Base-by-base conservation (phyloP, 768 basidiomycete genomes). In the Termitomyces bulborhizus region DNA sequence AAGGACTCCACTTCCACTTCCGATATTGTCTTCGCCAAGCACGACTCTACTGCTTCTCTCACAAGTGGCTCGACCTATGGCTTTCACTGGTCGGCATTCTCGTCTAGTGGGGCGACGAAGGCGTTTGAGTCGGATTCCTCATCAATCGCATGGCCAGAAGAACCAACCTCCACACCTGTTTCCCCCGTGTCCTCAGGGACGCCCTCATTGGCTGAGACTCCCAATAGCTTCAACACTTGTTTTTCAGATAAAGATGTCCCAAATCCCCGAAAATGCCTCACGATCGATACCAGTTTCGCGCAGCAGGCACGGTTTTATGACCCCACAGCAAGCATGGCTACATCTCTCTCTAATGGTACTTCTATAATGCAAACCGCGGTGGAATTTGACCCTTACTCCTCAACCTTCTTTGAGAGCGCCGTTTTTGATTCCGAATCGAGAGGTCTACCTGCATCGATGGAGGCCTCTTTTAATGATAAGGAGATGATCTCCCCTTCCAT, bases 311-410 rank as follows among this genome's bases (percentile, higher is more conserved):
- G 73, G 51, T 75, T 75, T 59, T 80, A 80, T 65, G 74, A 80
- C 60, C 72, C 69, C 58, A 70, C 71, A 59, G 69, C 70, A 55
- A 74, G 71, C 60, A 71, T 75, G 64, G 66, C 71, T 32, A 71
- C 71, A 18, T 77, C 74, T 42, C 73, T 62, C 56, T 80, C 80
- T 13, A 76, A 80, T 37, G 71, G 74, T 16, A 83, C 84, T 32
- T 85, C 85, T 27, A 74, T 76, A 60, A 87, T 89, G 86, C 86
- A 85, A 56, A 89, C 87, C 18, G 87, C 87, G 39, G 80, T 87
- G 46, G 87, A 88, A 68, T 78, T 80, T 53, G 83, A 80, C 52
- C 75, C 78, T 12, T 83, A 81, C 61, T 76, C 79, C 16, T 82
- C 82, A 1, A 83, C 79, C 60, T 83, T 78, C 61, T 68, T 82